Evolutionary conservation across 2,329 filamentous ascomycete species (phyloP).

Genomic region (Tolypocladium amazonense): DNA sequence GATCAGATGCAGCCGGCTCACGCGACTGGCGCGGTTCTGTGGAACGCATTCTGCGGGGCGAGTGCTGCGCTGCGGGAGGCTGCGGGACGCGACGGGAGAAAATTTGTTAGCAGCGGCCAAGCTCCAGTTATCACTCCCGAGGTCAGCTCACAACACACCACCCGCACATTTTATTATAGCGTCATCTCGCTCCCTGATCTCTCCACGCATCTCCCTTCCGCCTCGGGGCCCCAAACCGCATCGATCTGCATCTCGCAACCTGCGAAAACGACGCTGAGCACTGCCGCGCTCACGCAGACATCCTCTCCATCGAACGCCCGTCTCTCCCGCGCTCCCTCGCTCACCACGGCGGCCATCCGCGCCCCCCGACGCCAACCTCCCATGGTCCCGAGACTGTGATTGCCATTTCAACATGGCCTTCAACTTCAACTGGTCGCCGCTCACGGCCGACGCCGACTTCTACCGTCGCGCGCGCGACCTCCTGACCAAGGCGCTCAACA

Average conservation of each 20-base stretch:
- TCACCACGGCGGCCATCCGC: not conserved
- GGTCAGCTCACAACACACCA: not conserved
- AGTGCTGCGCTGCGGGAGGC: not conserved
- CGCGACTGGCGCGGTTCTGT: not conserved
- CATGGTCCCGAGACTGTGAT: conserved; percentile 23
- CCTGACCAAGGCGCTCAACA: conserved; percentile 90
- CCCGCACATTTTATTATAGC: not conserved
- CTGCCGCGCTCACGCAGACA: not conserved
- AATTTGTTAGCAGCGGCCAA: not conserved
- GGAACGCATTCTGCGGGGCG: not conserved
- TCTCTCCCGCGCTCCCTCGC: not conserved
- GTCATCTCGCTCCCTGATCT: conserved; percentile 1
- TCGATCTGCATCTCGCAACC: not conserved
- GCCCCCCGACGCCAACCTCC: conserved; percentile 10
- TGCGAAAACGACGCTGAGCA: not conserved
- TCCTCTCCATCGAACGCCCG: not conserved
- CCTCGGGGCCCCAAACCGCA: not conserved
- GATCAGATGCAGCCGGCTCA: not conserved
- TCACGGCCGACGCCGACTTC: conserved; percentile 88
- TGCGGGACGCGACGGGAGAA: not conserved
- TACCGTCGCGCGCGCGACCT: conserved; percentile 87
- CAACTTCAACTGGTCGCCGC: conserved; percentile 99
- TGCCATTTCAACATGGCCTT: conserved; percentile 75
- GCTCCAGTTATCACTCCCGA: not conserved
- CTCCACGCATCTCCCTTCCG: not conserved